Evolutionary conservation across 352 stramenopile genomes (phyloP).

Genomic region (Saprolegnia diclina): DNA sequence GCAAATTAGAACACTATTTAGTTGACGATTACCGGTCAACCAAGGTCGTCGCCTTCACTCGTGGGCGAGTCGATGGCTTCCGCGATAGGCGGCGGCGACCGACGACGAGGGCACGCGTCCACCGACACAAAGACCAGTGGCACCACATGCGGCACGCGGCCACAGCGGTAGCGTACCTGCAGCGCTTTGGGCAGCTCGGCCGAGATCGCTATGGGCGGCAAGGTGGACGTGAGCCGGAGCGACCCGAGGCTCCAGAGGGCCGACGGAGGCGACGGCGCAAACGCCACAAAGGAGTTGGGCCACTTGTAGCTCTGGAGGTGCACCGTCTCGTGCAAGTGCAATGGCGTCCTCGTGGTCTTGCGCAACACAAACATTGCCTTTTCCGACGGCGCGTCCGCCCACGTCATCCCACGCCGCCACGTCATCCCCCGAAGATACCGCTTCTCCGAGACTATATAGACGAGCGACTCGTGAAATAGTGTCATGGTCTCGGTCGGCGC

Average conservation of each 20-base stretch:
- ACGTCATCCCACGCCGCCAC: neutral
- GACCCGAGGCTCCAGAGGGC: neutral
- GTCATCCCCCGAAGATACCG: neutral
- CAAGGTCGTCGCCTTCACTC: no score
- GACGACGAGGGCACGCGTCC: neutral
- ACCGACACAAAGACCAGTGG: conserved; percentile 3
- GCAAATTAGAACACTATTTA: no score
- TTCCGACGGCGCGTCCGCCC: neutral
- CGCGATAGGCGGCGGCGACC: no score
- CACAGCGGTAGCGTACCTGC: neutral
- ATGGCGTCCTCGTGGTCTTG: neutral
- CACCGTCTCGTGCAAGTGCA: neutral
- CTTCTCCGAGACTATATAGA: neutral
- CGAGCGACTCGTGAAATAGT: neutral
- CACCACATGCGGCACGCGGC: neutral
- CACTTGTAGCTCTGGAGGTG: neutral
- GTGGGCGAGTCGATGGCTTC: no score
- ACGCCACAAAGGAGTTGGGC: neutral
- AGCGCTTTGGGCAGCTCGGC: neutral
- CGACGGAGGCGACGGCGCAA: neutral
- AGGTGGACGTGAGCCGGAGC: neutral
- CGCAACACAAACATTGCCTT: neutral
- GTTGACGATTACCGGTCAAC: no score
- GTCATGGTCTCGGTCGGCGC: neutral
- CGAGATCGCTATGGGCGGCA: neutral